Evolutionary conservation across 441 rosid genomes (phyloP).

Genomic region (Brassica balearica): DNA sequence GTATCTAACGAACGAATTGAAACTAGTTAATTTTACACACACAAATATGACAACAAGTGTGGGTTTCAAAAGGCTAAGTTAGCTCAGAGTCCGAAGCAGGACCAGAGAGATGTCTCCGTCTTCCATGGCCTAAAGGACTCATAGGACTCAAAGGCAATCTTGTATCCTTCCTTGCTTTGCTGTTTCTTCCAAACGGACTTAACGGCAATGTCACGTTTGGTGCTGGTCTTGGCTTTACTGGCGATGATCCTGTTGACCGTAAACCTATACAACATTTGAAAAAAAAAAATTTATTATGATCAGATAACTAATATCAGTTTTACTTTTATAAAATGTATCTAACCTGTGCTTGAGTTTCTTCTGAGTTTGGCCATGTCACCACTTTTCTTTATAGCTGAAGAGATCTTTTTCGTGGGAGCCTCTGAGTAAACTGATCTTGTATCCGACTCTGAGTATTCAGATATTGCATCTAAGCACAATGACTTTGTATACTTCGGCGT

Average conservation of each 20-base stretch:
- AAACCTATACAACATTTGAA: slow-evolving; percentile 25
- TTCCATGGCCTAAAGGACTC: slow-evolving; percentile 43
- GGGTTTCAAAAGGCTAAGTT: slow-evolving; percentile 1
- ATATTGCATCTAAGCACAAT: slow-evolving; percentile 53
- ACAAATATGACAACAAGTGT: neutral
- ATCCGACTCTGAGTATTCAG: slow-evolving; percentile 50
- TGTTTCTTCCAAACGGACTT: slow-evolving; percentile 44
- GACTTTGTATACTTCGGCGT: slow-evolving; percentile 56
- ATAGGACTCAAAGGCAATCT: slow-evolving; percentile 41
- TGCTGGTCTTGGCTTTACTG: slow-evolving; percentile 40
- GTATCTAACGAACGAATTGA: neutral
- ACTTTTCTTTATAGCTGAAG: slow-evolving; percentile 48
- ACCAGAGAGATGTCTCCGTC: slow-evolving; percentile 45
- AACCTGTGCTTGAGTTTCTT: slow-evolving; percentile 58
- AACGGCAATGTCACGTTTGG: slow-evolving; percentile 24
- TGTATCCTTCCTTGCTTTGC: slow-evolving; percentile 37
- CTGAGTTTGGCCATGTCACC: slow-evolving; percentile 37
- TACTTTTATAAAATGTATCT: neutral
- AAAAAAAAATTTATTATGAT: no score
- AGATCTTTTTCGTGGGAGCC: slow-evolving; percentile 44
- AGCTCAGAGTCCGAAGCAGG: slow-evolving; percentile 51
- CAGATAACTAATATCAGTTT: no score
- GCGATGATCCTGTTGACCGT: slow-evolving; percentile 33
- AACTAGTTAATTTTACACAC: neutral
- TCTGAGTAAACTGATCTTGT: slow-evolving; percentile 51